phyloP scores from a whole-genome alignment of 495 filamentous ascomycete species.

The Penicillium paxilli region DNA sequence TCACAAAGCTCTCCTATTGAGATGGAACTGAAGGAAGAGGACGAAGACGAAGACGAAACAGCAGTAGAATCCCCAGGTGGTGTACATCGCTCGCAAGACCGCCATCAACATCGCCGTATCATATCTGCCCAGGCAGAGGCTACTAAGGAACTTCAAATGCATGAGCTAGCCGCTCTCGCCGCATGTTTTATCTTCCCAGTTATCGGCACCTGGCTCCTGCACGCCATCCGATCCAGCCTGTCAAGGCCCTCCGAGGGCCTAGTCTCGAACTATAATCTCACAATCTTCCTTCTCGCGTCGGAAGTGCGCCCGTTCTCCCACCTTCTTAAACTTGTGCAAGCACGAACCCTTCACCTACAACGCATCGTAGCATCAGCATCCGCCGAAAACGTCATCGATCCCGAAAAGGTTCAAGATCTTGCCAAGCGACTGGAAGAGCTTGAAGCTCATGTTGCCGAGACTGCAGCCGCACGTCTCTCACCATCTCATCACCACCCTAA shows the following conservation, averaged over 20 bases:
- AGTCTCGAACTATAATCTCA: constrained; percentile 89
- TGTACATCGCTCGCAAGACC: neutral
- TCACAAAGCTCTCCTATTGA: constrained; percentile 37
- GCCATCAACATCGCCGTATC: neutral
- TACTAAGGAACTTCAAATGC: constrained; percentile 63
- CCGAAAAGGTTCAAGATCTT: constrained; percentile 56
- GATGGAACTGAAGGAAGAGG: constrained; percentile 39
- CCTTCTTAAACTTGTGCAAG: constrained; percentile 74
- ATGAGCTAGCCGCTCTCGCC: constrained; percentile 72
- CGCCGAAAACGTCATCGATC: constrained; percentile 34
- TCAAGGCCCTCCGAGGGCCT: constrained; percentile 81
- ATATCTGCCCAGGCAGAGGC: constrained; percentile 32
- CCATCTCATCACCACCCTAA: constrained; percentile 5
- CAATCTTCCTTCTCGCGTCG: constrained; percentile 87
- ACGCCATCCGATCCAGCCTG: constrained; percentile 71
- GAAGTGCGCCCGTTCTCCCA: constrained; percentile 82
- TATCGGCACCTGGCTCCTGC: constrained; percentile 75
- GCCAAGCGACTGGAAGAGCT: constrained; percentile 66
- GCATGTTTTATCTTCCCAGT: constrained; percentile 80
- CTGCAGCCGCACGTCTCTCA: constrained; percentile 29
- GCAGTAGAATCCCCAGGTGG: constrained; percentile 1
- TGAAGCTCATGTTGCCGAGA: constrained; percentile 58
- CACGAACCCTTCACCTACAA: constrained; percentile 82
- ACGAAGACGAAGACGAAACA: constrained; percentile 10
- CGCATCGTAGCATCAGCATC: constrained; percentile 59